A percentile compares a stretch with the other conserved stretches of the same genome.
phyloP scores from a whole-genome alignment of 106 monocot species.

The Dendrobium chrysotoxum region DNA sequence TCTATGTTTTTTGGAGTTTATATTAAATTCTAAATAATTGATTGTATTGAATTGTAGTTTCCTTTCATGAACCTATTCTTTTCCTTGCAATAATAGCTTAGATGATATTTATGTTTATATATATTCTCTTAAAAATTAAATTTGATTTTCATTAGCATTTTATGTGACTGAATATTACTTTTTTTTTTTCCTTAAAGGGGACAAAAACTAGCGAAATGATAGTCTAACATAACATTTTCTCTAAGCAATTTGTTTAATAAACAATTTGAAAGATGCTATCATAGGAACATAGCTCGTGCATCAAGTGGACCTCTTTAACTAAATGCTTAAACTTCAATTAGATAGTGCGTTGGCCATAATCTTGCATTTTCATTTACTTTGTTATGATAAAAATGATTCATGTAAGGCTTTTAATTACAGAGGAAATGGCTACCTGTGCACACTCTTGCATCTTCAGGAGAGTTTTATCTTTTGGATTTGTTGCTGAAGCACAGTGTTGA shows the following conservation, averaged over 20 bases:
- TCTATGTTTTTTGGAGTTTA: background rate
- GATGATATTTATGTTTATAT: background rate
- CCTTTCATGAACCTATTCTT: background rate
- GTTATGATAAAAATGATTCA: background rate
- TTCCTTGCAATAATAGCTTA: background rate
- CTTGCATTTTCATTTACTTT: background rate
- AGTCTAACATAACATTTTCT: background rate
- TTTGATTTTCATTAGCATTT: background rate
- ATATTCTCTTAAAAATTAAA: background rate
- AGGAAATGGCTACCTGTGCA: constrained; percentile 92
- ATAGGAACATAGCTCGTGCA: background rate
- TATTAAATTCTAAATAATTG: background rate
- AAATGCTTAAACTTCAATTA: background rate
- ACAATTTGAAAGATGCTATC: background rate
- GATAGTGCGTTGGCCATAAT: background rate
- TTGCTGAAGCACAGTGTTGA: constrained; percentile 80
- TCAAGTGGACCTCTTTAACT: background rate
- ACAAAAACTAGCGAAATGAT: too few species aligned
- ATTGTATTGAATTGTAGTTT: background rate
- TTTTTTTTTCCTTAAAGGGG: background rate
- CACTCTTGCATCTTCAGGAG: constrained; percentile 78
- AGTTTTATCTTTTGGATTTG: constrained; percentile 80
- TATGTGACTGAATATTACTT: background rate
- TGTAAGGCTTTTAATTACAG: constrained; percentile 34
- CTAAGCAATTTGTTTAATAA: background rate